Base-by-base conservation (phyloP, 768 basidiomycete genomes). In the Tephrocybe sp. region DNA sequence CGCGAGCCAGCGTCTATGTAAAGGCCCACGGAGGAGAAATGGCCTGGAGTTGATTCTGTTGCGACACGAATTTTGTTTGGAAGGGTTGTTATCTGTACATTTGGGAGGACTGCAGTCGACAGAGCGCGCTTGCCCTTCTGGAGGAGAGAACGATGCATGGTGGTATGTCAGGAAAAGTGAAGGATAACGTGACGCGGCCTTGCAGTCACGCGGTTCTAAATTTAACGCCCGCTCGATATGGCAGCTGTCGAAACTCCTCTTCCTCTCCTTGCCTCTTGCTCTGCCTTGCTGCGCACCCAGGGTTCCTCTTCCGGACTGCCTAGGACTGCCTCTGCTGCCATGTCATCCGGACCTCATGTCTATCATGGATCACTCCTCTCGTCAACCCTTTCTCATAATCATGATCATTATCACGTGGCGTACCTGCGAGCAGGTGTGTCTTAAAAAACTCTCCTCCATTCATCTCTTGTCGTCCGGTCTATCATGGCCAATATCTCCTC, bases 1-100 rank as follows among this genome's bases (percentile, higher is more conserved):
- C 97, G 78, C 23, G 91, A 84, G 21, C 97, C 97, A 2, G 91
- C 94, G 65, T 97, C 94, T 58, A 98, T 78, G 60, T 93, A 97
- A 33, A 98, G 79, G 3, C 95, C 97, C 1, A 95, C 79, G 0
- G 93, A 87, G 29, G 94, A 88, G 66, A 98, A 97, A 71, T 98
- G 93, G 15, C 93, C 91, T 0, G 93, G 94, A 3, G 88, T 88
- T 1, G 79, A 74, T 67, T 97, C 91, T 7, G 94, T 97, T 13
- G 91, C 93, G 34, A 98, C 91, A 50, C 93, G 77, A 38, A 98
- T 79, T 65, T 87, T 91, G 71, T 97, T 97, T 4, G 92, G 84
- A 0, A 98, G 76, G 1, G 91, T 93, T 0, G 95, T 94, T 25
- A 95, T 76, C 55, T 79, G 76, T 21, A 79, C 73, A 3, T 73